A percentile compares a stretch with the other conserved stretches of the same genome.
Evolutionary conservation across 495 filamentous ascomycete species (phyloP).

Genomic region (Lophiotrema nucula): DNA sequence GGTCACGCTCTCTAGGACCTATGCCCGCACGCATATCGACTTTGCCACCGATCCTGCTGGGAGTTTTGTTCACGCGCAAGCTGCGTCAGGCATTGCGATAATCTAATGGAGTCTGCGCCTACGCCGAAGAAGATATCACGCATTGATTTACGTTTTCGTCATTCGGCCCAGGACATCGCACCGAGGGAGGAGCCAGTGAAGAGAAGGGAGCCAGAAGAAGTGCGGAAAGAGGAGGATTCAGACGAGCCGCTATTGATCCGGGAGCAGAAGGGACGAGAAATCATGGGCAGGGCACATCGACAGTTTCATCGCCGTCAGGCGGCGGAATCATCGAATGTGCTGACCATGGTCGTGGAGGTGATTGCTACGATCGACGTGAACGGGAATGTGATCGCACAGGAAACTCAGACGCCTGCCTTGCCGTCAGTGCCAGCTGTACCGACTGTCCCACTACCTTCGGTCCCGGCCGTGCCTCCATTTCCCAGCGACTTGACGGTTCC

Average conservation of each 20-base stretch:
- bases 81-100: slow-evolving; percentile 10
- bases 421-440: slow-evolving; percentile 14
- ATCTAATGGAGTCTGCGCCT: slow-evolving; percentile 19
- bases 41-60: slow-evolving; percentile 20
- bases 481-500: slow-evolving; percentile 29
- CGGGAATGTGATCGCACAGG: slow-evolving; percentile 18
- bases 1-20: slow-evolving; percentile 18
- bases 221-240: slow-evolving; percentile 13
- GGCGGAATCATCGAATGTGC: background rate
- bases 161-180: slow-evolving; percentile 4
- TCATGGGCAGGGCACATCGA: slow-evolving; percentile 27
- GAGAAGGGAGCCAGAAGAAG: background rate
- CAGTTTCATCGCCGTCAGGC: slow-evolving; percentile 25
- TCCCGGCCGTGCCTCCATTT: slow-evolving; percentile 29
- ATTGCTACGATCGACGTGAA: slow-evolving; percentile 15
- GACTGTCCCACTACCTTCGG: slow-evolving; percentile 8
- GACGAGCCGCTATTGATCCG: slow-evolving; percentile 21
- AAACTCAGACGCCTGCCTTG: slow-evolving; percentile 9
- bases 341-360: slow-evolving; percentile 20
- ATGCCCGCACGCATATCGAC: slow-evolving; percentile 8
- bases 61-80: slow-evolving; percentile 2
- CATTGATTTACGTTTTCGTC: slow-evolving; percentile 24
- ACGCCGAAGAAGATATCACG: slow-evolving; percentile 25
- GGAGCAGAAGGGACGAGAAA: slow-evolving; percentile 23
- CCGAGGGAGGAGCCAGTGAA: background rate